Evolutionary conservation across 305 asterid genomes (phyloP).

Genomic region (Andrographis paniculata): DNA sequence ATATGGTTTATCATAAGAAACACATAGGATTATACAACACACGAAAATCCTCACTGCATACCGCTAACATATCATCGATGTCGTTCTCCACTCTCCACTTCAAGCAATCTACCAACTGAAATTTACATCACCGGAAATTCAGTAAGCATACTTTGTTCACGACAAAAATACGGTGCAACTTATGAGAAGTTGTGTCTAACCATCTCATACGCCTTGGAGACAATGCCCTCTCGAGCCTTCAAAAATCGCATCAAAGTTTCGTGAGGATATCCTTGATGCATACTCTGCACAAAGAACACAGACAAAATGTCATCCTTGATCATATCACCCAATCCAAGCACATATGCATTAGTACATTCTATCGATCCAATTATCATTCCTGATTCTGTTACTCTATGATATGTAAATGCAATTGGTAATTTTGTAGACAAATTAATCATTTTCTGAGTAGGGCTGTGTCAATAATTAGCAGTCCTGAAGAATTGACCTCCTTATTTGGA

Average conservation of each 20-base stretch:
- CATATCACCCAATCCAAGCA: neutral
- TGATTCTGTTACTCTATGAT: too few species aligned
- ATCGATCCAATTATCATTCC: too few species aligned
- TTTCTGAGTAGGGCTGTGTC: too few species aligned
- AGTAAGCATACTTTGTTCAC: constrained; percentile 4
- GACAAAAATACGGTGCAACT: constrained; percentile 6
- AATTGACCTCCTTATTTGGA: neutral
- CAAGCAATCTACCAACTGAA: constrained; percentile 69
- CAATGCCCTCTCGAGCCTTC: constrained; percentile 71
- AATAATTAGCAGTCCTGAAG: neutral
- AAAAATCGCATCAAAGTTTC: constrained; percentile 57
- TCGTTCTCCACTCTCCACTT: constrained; percentile 78
- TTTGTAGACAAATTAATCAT: too few species aligned
- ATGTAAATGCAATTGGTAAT: too few species aligned
- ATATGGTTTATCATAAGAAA: neutral
- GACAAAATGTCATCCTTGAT: constrained; percentile 10
- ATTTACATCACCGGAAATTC: constrained; percentile 21
- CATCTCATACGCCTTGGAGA: constrained; percentile 62
- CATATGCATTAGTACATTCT: neutral
- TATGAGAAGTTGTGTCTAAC: constrained; percentile 25
- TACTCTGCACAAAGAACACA: constrained; percentile 37
- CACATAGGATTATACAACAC: neutral
- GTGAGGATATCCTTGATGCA: constrained; percentile 64
- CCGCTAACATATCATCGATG: constrained; percentile 71
- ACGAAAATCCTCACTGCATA: constrained; percentile 27